A percentile compares a stretch with the other conserved stretches of the same genome.
Evolutionary conservation across 176 grass and related monocot species (phyloP).

Genomic region (Ananas comosus): DNA sequence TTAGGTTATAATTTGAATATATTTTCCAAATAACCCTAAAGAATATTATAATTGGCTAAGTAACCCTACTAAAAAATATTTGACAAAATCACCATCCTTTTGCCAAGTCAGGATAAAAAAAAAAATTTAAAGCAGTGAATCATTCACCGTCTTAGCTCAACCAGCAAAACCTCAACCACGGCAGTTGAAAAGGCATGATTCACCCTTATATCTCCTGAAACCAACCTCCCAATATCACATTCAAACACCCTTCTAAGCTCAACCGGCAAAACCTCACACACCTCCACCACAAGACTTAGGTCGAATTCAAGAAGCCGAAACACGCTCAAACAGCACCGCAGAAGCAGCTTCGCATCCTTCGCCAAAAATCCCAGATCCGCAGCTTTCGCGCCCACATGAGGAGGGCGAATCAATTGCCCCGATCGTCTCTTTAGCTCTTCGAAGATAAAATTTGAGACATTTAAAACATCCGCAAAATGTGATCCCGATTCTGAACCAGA

Average conservation of each 20-base stretch:
- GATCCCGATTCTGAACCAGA: background rate
- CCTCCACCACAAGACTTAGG: slow-evolving; percentile 11
- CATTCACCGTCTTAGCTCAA: too few species aligned
- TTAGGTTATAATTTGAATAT: too few species aligned
- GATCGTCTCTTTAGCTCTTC: background rate
- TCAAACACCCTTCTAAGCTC: background rate
- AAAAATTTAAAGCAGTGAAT: too few species aligned
- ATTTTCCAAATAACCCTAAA: too few species aligned
- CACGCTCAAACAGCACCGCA: slow-evolving; percentile 4
- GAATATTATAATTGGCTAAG: too few species aligned
- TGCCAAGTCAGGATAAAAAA: too few species aligned
- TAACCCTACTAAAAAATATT: too few species aligned
- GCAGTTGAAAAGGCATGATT: background rate
- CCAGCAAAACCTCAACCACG: background rate
- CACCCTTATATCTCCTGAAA: background rate
- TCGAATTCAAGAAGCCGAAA: slow-evolving; percentile 5
- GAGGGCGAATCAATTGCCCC: background rate
- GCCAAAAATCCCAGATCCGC: background rate
- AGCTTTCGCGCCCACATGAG: background rate
- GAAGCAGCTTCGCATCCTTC: background rate
- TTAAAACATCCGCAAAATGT: background rate
- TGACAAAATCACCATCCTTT: too few species aligned
- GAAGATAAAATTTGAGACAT: slow-evolving; percentile 9
- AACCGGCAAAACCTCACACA: background rate
- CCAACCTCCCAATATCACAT: background rate